These are phyloP conservation scores for Pythium oligandrum DNA, from an alignment of 352 stramenopile species.

Conservation along the genomic window DNA sequence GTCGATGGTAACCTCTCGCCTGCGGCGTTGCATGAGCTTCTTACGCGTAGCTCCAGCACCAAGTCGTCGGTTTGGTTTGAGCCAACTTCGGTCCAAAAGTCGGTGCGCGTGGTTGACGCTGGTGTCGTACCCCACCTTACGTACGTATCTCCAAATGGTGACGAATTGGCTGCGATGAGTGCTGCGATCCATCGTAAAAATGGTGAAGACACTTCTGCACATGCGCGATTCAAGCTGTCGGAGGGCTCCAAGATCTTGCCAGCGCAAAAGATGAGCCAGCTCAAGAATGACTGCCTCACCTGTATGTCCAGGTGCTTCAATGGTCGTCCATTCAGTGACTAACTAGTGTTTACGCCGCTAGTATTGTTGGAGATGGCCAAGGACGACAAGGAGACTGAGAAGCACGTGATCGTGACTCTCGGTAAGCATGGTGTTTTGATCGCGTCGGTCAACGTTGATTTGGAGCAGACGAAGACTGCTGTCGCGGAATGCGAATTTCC, in stretches of 20 bases:
- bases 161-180: conserved; percentile 71
- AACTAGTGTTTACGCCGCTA: conserved; percentile 13
- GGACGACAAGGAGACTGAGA: conserved; percentile 35
- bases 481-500: conserved; percentile 30
- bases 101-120: conserved; percentile 52
- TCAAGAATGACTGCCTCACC: conserved; percentile 71
- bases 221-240: conserved; percentile 50
- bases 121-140: conserved; percentile 38
- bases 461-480: conserved; percentile 20
- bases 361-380: conserved; percentile 61
- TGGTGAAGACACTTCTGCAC: conserved; percentile 10
- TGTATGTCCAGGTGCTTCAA: conserved; percentile 16
- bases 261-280: conserved; percentile 35
- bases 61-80: conserved; percentile 74
- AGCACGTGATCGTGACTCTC: conserved; percentile 76
- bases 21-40: conserved; percentile 32
- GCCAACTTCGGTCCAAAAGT: conserved; percentile 82
- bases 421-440: conserved; percentile 72
- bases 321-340: neutral
- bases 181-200: conserved; percentile 40
- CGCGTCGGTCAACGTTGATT: conserved; percentile 51
- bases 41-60: conserved; percentile 34
- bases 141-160: conserved; percentile 76
- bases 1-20: conserved; percentile 75
- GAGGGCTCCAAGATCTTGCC: conserved; percentile 40